Percentiles rank a stretch among this genome's conserved stretches.
Evolutionary conservation across 208 protist species (phyloP).

Genomic region (Entamoeba moshkovskii): DNA sequence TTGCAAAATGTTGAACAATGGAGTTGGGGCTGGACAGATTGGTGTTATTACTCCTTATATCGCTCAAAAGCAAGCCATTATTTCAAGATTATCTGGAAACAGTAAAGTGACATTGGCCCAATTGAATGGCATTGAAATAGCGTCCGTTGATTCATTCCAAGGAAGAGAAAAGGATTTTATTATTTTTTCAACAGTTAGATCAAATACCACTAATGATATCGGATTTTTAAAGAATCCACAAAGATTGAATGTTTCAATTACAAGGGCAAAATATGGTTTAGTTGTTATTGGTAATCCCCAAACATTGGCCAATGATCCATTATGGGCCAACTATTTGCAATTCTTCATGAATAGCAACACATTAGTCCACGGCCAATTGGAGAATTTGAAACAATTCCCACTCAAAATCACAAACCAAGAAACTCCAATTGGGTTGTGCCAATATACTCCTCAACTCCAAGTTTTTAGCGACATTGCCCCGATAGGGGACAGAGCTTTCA

Average conservation of each 20-base stretch:
- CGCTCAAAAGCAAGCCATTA: constrained; percentile 73
- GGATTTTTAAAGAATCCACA: constrained; percentile 81
- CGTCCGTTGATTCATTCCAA: constrained; percentile 78
- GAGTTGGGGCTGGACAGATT: constrained; percentile 56
- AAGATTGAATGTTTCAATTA: constrained; percentile 86
- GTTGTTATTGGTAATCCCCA: constrained; percentile 80
- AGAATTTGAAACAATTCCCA: neutral
- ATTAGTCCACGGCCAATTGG: neutral
- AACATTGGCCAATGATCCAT: constrained; percentile 43
- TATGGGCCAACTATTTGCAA: constrained; percentile 12
- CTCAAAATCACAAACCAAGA: neutral
- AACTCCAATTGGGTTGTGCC: neutral
- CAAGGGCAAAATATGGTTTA: constrained; percentile 73
- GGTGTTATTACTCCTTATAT: constrained; percentile 92
- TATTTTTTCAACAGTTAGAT: constrained; percentile 82
- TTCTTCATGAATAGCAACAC: neutral
- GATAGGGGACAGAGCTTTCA: neutral
- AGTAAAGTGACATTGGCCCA: constrained; percentile 49
- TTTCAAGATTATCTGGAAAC: constrained; percentile 56
- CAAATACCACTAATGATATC: constrained; percentile 70
- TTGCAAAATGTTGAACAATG: constrained; percentile 56
- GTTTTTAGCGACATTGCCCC: neutral
- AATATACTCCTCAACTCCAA: neutral
- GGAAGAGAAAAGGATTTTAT: constrained; percentile 91
- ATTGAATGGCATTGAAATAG: constrained; percentile 69